phyloP scores from a whole-genome alignment of 106 monocot genomes.

The Phalaenopsis aphrodite region DNA sequence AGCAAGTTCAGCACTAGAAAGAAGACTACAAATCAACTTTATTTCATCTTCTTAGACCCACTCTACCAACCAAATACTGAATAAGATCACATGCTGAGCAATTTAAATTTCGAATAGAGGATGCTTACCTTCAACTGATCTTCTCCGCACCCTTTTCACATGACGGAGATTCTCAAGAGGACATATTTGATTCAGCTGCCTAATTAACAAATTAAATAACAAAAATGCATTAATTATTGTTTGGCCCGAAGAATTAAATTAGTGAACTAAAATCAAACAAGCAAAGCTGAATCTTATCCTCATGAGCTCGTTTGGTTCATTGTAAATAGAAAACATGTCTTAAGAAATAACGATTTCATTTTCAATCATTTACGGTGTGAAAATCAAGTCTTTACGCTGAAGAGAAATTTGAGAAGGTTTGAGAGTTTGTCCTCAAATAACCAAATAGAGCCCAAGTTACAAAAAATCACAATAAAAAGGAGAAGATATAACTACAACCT shows the following conservation, averaged over 20 bases:
- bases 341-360: background rate
- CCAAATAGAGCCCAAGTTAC: background rate
- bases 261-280: background rate
- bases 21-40: background rate
- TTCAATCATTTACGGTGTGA: background rate
- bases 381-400: background rate
- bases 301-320: background rate
- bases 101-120: background rate
- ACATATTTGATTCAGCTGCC: slow-evolving; percentile 42
- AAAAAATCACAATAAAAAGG: background rate
- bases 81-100: background rate
- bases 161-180: slow-evolving; percentile 54
- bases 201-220: slow-evolving; percentile 8
- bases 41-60: background rate
- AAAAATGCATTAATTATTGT: background rate
- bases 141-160: slow-evolving; percentile 47
- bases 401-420: background rate
- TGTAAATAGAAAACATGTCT: background rate
- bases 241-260: background rate
- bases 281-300: background rate
- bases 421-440: background rate
- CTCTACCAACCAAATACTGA: background rate
- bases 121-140: slow-evolving; percentile 28
- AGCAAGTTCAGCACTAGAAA: background rate
- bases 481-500: slow-evolving; percentile 29